These are phyloP conservation scores for Neonectria ditissima DNA, from an alignment of 2,329 filamentous ascomycete species.

Conservation along the genomic window DNA sequence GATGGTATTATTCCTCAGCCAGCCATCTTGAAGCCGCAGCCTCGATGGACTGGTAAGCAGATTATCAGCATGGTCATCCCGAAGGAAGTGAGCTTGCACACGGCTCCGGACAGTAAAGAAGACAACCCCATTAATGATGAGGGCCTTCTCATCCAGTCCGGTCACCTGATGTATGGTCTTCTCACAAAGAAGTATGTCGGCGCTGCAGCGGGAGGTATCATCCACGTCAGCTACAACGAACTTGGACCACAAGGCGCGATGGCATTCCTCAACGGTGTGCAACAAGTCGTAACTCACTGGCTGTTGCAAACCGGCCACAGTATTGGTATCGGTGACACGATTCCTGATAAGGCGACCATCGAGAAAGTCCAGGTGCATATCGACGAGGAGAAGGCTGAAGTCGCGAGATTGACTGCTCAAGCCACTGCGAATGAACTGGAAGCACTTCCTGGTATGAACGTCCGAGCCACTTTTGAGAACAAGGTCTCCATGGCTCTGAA, in stretches of 20 bases:
- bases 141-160: constrained; percentile 84
- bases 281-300: constrained; percentile 97
- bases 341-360: constrained; percentile 89
- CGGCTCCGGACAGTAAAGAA: constrained; percentile 70
- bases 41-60: constrained; percentile 98
- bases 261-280: constrained; percentile 94
- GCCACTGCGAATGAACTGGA: constrained; percentile 92
- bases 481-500: constrained; percentile 96
- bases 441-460: constrained; percentile 96
- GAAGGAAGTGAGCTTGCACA: constrained; percentile 81
- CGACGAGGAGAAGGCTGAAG: constrained; percentile 82
- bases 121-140: constrained; percentile 77
- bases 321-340: constrained; percentile 98
- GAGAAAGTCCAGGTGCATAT: constrained; percentile 86
- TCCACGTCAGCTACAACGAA: constrained; percentile 97
- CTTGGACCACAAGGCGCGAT: constrained; percentile 87
- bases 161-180: constrained; percentile 90
- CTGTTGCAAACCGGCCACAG: constrained; percentile 95
- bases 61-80: constrained; percentile 95
- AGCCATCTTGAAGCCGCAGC: constrained; percentile 91
- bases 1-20: constrained; percentile 93
- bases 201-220: constrained; percentile 88
- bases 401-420: constrained; percentile 77
- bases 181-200: constrained; percentile 95
- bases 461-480: constrained; percentile 97